Percentiles rank a stretch among this genome's conserved stretches.
Conservation (phyloP, 2,329 filamentous ascomycete genomes). For the Macroventuria anomochaeta region DNA sequence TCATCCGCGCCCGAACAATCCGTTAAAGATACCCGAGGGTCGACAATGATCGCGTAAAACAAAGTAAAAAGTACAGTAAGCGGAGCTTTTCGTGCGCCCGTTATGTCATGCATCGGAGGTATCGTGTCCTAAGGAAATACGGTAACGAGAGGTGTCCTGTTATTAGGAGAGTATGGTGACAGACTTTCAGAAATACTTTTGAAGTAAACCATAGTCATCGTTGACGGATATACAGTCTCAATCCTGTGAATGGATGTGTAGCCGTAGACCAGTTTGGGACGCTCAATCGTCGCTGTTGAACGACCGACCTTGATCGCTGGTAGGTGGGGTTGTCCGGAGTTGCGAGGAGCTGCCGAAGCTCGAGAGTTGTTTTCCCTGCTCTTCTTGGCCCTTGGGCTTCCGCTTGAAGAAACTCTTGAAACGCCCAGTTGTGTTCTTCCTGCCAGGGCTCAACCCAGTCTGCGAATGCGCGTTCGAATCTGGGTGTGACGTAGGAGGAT, state of each 20-base stretch:
- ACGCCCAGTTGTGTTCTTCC: slow-evolving; percentile 40
- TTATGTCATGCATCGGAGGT: slow-evolving; percentile 21
- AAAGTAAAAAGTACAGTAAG: slow-evolving; percentile 20
- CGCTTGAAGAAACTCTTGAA: slow-evolving; percentile 48
- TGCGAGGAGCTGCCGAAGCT: slow-evolving; percentile 47
- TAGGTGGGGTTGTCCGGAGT: slow-evolving; percentile 40
- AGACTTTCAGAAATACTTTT: background rate
- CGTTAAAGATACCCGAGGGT: slow-evolving; percentile 14
- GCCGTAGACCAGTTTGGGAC: background rate
- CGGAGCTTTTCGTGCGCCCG: slow-evolving; percentile 21
- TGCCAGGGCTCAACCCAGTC: slow-evolving; percentile 33
- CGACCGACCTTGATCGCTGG: slow-evolving; percentile 44
- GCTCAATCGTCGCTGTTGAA: slow-evolving; percentile 46
- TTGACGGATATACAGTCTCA: background rate
- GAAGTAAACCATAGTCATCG: background rate
- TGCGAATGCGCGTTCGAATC: slow-evolving; percentile 17
- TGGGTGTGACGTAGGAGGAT: slow-evolving; percentile 29
- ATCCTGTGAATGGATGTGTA: background rate
- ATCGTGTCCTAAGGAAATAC: slow-evolving; percentile 16
- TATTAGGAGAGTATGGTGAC: background rate
- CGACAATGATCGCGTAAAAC: slow-evolving; percentile 9
- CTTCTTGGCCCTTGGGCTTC: slow-evolving; percentile 37
- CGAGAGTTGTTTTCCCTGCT: slow-evolving; percentile 44
- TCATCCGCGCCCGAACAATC: background rate
- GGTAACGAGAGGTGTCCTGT: slow-evolving; percentile 9